Conservation (phyloP, 352 stramenopile genomes). For the Plasmopara viticola region DNA sequence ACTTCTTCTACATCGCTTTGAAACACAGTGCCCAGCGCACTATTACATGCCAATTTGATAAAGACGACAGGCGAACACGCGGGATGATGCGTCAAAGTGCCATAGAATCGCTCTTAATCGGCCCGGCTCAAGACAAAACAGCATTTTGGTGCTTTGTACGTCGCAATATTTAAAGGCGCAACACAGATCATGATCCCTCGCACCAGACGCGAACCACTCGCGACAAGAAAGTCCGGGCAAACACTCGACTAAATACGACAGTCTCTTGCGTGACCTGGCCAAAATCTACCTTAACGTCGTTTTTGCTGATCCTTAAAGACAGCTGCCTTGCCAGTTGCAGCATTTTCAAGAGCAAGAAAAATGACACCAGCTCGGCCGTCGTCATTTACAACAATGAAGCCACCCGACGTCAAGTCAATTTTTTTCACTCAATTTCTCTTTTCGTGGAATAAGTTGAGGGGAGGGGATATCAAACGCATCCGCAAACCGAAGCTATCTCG, state of each 20-base stretch:
- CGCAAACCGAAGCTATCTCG: constrained; percentile 2
- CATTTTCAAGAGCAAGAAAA: constrained; percentile 28
- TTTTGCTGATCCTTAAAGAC: constrained; percentile 17
- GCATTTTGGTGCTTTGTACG: too few relatives aligned
- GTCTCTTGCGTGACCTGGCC: constrained; percentile 2
- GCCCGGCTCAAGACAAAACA: too few relatives aligned
- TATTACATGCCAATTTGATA: constrained; percentile 19
- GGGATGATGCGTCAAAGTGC: neutral
- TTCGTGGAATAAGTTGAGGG: neutral
- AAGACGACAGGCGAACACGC: constrained; percentile 24
- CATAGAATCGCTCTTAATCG: too few relatives aligned
- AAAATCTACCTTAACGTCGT: constrained; percentile 4
- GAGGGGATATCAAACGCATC: constrained; percentile 5
- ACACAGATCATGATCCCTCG: too few relatives aligned
- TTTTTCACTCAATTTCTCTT: neutral
- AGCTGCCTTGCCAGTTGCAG: constrained; percentile 7
- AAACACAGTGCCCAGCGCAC: constrained; percentile 17
- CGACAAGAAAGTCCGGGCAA: too few relatives aligned
- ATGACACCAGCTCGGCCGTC: constrained; percentile 22
- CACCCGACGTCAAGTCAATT: constrained; percentile 12
- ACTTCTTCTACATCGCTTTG: neutral
- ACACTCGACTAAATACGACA: neutral
- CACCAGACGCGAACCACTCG: too few relatives aligned
- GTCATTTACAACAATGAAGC: constrained; percentile 24
- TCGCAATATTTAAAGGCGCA: too few relatives aligned